Evolutionary conservation across 176 grass and related monocot species (phyloP), one percentile per base, ranked within the genome.

Genomic region (Triticum timopheevii): DNA sequence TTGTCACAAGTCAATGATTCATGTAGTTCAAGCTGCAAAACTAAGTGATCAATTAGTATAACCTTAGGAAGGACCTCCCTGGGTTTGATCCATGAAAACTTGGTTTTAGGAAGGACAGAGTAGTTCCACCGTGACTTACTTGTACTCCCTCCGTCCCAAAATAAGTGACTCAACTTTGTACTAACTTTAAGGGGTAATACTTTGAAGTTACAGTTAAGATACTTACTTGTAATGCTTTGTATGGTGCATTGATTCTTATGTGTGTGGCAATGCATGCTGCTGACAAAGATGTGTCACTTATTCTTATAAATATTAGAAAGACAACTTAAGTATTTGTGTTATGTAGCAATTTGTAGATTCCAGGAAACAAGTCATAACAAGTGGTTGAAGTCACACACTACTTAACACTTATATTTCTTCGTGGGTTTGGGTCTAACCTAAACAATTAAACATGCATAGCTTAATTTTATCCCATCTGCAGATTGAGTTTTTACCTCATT

Each of bases 321-420:
- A 45, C 8, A 54, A 49, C 54, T 52, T 6, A 27, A 67, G 62
- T 76, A n/a, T 49, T 61, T 80, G 12, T 64, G 34, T 74, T 66
- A 54, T 65, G 27, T 34, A 65, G 44, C 76, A 76, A 82, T 65
- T 31, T 54, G n/a, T 64, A 63, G 20, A 62, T 84, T 89, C 11
- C 69, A 69, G 40, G 17, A 6, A 80, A 25, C 19, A 34, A 65
- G 23, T 1, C 22, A 65, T 82, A 13, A 12, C 50, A 2, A 31
- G 61, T 52, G 50, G 10, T 20, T 80, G 23, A 65, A 59, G 8
- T 56, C 42, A 34, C 12, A 33, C 22, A 20, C 1, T 58, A 59
- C 22, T 49, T 58, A 56, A 62, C 42, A 56, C 39, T 22, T 44
- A 4, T 76, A 65, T 65, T 45, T 63, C 11, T 2, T 76, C 3